Percentiles rank a stretch among this genome's conserved stretches.
Conservation (phyloP, 176 grass and related monocot species). For the Triticum timopheevii region DNA sequence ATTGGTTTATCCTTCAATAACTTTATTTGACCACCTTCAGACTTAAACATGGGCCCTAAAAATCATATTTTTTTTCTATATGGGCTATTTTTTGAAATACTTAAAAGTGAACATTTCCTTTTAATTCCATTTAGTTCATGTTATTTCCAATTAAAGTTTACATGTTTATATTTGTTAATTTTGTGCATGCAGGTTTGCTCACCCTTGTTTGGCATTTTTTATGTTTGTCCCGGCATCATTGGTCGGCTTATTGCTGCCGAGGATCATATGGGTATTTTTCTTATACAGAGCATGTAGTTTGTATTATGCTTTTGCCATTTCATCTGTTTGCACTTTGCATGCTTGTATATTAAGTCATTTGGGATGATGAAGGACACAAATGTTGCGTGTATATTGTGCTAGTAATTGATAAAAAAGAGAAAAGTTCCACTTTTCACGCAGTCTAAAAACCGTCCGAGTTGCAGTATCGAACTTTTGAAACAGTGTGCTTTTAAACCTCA, state of each 20-base stretch:
- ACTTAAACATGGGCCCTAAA: constrained; percentile 18
- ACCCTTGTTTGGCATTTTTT: constrained; percentile 85
- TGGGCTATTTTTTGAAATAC: constrained; percentile 7
- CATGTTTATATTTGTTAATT: constrained; percentile 30
- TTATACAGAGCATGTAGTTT: constrained; percentile 29
- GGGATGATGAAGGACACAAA: not conserved
- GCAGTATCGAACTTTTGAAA: not conserved
- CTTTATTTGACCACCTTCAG: not conserved
- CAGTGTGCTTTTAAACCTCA: not conserved
- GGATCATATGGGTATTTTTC: constrained; percentile 64
- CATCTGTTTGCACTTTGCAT: not conserved
- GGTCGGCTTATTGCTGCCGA: constrained; percentile 78
- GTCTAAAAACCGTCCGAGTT: not conserved
- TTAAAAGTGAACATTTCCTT: constrained; percentile 8
- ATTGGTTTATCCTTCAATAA: not conserved
- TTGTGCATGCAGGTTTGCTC: constrained; percentile 74
- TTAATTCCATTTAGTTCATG: constrained; percentile 17
- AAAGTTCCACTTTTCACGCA: not conserved
- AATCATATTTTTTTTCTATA: constrained; percentile 1
- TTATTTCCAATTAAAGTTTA: constrained; percentile 5
- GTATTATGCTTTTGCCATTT: not conserved
- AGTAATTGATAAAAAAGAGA: not conserved
- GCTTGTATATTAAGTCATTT: not conserved
- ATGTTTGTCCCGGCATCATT: constrained; percentile 94
- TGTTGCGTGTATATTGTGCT: not conserved